A percentile compares a stretch with the other conserved stretches of the same genome.
Conservation (phyloP, 2,329 filamentous ascomycete genomes). For the Emmonsiellopsis sp. region DNA sequence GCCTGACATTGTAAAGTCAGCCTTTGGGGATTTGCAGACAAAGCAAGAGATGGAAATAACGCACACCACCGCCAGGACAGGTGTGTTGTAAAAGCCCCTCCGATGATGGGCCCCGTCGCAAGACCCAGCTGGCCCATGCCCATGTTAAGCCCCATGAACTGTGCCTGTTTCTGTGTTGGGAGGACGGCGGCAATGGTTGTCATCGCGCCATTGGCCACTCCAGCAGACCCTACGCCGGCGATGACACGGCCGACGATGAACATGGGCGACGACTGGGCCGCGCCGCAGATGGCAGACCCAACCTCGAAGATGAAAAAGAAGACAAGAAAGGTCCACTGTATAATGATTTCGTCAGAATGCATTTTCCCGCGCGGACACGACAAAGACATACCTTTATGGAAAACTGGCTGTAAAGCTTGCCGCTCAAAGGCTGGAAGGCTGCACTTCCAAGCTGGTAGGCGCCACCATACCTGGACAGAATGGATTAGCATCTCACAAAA, state of each 20-base stretch:
- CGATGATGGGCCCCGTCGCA: conserved; percentile 32
- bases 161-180: conserved; percentile 11
- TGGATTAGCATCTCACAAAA: not conserved
- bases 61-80: conserved; percentile 34
- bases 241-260: conserved; percentile 21
- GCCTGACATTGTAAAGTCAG: conserved; percentile 10
- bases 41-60: conserved; percentile 9
- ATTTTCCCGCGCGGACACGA: not conserved
- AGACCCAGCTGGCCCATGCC: conserved; percentile 23
- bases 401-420: conserved; percentile 19
- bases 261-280: conserved; percentile 18
- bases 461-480: not conserved
- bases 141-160: conserved; percentile 14
- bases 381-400: conserved; percentile 13
- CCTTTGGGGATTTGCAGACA: too few relatives aligned
- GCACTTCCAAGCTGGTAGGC: conserved; percentile 14
- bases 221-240: conserved; percentile 18
- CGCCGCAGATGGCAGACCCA: conserved; percentile 18
- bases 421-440: conserved; percentile 18
- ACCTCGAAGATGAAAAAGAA: conserved; percentile 25
- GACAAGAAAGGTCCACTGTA: conserved; percentile 22
- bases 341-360: conserved; percentile 4
- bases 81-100: conserved; percentile 33
- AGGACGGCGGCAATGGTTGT: conserved; percentile 15
- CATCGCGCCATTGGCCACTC: conserved; percentile 15